Evolutionary conservation across 2,329 filamentous ascomycete genomes (phyloP).

Genomic region (Harringtonia lauricola): DNA sequence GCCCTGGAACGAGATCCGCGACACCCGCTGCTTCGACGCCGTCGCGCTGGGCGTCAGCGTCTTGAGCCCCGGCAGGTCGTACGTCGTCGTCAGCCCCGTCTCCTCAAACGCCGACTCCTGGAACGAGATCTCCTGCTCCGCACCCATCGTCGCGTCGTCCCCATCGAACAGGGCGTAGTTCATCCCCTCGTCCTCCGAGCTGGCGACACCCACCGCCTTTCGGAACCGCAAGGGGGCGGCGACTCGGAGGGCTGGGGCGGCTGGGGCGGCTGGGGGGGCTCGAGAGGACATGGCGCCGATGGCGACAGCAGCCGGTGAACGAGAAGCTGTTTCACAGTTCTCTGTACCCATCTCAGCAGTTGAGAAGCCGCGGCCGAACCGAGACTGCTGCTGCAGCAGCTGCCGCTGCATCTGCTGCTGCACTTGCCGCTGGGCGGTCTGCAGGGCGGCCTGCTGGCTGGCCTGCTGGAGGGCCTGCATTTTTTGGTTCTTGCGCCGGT

Average conservation of each 20-base stretch:
- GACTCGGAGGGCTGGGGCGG: no score
- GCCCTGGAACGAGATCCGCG: constrained; percentile 34
- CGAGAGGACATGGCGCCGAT: no score
- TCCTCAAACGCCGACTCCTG: constrained; percentile 46
- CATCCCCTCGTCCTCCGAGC: no score
- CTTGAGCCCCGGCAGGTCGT: constrained; percentile 47
- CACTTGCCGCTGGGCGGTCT: constrained; percentile 1
- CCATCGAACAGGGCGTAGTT: no score
- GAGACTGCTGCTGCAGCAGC: background rate
- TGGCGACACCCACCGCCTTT: no score
- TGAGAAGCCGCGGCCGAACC: no score
- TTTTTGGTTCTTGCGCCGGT: no score
- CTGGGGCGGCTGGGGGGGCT: no score
- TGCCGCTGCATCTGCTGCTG: constrained; percentile 1
- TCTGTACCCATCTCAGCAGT: no score
- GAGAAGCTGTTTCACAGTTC: no score
- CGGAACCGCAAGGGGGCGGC: no score
- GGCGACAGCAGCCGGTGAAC: no score
- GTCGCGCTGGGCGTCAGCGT: constrained; percentile 40
- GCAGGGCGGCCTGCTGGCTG: background rate
- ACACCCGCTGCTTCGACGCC: constrained; percentile 47
- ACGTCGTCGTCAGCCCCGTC: constrained; percentile 47
- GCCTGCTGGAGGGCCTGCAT: background rate
- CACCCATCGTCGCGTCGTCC: constrained; percentile 14
- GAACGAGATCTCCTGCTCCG: constrained; percentile 26